A percentile compares a stretch with the other conserved stretches of the same genome.
Conservation (phyloP, 2,329 filamentous ascomycete species). For the Aspergillus glaucus region DNA sequence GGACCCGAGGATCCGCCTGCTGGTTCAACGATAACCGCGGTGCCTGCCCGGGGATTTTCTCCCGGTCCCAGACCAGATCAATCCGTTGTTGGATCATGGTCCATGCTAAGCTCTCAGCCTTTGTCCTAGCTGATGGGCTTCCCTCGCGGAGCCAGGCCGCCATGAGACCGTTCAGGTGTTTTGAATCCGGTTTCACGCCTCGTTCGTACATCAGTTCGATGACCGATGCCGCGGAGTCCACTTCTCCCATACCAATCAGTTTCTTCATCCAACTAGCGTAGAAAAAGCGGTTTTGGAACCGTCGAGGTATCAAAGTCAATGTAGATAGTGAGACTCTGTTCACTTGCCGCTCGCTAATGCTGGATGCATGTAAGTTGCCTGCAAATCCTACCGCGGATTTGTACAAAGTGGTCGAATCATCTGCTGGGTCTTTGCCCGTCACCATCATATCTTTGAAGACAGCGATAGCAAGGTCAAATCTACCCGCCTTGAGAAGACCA, state of each 20-base stretch:
- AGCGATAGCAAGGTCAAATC: slow-evolving; percentile 61
- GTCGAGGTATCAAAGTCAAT: slow-evolving; percentile 47
- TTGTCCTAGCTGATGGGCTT: slow-evolving; percentile 47
- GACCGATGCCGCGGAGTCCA: slow-evolving; percentile 66
- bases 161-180: slow-evolving; percentile 76
- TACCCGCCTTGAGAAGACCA: slow-evolving; percentile 61
- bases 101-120: slow-evolving; percentile 66
- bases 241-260: slow-evolving; percentile 65
- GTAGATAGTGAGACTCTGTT: slow-evolving; percentile 45
- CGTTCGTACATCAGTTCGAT: slow-evolving; percentile 68
- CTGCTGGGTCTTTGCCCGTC: slow-evolving; percentile 43
- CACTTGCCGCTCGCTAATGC: slow-evolving; percentile 37
- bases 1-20: slow-evolving; percentile 21
- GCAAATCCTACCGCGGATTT: slow-evolving; percentile 34
- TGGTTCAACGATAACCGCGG: slow-evolving; percentile 23
- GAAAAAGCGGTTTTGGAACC: slow-evolving; percentile 67
- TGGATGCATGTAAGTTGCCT: slow-evolving; percentile 36
- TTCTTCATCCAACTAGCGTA: slow-evolving; percentile 85
- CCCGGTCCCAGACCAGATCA: slow-evolving; percentile 50
- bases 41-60: slow-evolving; percentile 15
- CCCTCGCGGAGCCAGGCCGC: slow-evolving; percentile 68
- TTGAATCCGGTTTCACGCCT: slow-evolving; percentile 61
- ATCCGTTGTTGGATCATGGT: slow-evolving; percentile 67
- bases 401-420: slow-evolving; percentile 43
- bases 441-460: slow-evolving; percentile 90